A percentile compares a stretch with the other conserved stretches of the same genome.
Conservation (phyloP, 805 yeast genomes). For the Myxozyma sirexii region DNA sequence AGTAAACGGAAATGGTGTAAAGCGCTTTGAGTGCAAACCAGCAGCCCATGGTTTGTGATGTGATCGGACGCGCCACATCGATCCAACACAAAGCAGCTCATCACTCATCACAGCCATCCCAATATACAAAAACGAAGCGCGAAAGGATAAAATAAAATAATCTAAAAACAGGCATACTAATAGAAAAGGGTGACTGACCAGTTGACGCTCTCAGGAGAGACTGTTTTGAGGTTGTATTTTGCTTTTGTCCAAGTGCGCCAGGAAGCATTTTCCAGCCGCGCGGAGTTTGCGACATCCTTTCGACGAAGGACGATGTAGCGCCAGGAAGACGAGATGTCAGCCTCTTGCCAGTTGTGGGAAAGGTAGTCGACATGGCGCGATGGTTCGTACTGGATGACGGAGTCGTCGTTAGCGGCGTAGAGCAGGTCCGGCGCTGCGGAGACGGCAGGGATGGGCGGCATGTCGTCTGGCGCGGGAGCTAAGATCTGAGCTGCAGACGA, state of each 20-base stretch:
- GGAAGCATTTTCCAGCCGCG: constrained; percentile 77
- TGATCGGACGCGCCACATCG: too few species aligned
- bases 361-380: constrained; percentile 91
- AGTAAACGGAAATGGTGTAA: too few species aligned
- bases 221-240: constrained; percentile 65
- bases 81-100: too few species aligned
- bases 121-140: too few species aligned
- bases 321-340: constrained; percentile 94
- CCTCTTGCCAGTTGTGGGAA: constrained; percentile 94
- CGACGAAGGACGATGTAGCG: constrained; percentile 82
- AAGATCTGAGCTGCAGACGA: background rate
- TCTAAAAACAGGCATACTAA: too few species aligned
- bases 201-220: constrained; percentile 86
- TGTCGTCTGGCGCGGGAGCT: background rate
- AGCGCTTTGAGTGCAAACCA: too few species aligned
- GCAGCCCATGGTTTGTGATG: too few species aligned
- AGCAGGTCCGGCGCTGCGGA: constrained; percentile 26
- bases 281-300: constrained; percentile 81
- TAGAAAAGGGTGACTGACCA: constrained; percentile 55
- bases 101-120: too few species aligned
- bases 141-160: background rate
- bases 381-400: constrained; percentile 77
- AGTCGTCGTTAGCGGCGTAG: constrained; percentile 59
- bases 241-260: constrained; percentile 97
- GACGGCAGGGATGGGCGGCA: constrained; percentile 4